These are phyloP conservation scores for Fraxinus anomala DNA, from an alignment of 257 asterid genomes.

Conservation along the genomic window DNA sequence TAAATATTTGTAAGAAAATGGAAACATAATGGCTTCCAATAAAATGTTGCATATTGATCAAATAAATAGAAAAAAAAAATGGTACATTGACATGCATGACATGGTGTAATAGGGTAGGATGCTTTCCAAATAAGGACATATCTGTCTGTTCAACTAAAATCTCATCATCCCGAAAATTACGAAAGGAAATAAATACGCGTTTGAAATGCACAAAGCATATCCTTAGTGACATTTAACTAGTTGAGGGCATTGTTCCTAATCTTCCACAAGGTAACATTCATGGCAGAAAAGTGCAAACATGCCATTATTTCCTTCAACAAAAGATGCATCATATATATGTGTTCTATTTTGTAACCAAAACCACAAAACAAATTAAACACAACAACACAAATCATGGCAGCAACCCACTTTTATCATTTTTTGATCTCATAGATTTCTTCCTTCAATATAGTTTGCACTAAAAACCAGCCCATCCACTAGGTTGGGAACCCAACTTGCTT, in stretches of 20 bases:
- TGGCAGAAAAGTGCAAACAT: background rate
- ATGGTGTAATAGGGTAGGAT: too few relatives aligned
- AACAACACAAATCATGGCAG: background rate
- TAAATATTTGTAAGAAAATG: too few relatives aligned
- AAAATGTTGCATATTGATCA: too few relatives aligned
- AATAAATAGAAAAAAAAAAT: too few relatives aligned
- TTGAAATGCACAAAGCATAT: too few relatives aligned
- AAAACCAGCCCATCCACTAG: conserved; percentile 99
- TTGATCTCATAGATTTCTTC: background rate
- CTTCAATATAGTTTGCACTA: conserved; percentile 22
- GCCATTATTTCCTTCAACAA: background rate
- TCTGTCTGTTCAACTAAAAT: too few relatives aligned
- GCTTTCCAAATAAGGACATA: too few relatives aligned
- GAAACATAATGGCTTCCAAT: too few relatives aligned
- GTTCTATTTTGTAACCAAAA: background rate
- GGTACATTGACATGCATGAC: too few relatives aligned
- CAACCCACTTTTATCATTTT: background rate
- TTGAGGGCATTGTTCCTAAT: background rate
- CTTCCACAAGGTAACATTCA: background rate
- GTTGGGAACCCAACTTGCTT: conserved; percentile 63
- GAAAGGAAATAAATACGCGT: too few relatives aligned
- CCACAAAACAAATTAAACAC: conserved; percentile 11
- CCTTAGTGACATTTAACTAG: too few relatives aligned
- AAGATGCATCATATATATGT: conserved; percentile 6
- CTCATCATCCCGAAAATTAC: too few relatives aligned